Conservation (phyloP, 768 basidiomycete genomes). For the Rhizopogon vinicolor region DNA sequence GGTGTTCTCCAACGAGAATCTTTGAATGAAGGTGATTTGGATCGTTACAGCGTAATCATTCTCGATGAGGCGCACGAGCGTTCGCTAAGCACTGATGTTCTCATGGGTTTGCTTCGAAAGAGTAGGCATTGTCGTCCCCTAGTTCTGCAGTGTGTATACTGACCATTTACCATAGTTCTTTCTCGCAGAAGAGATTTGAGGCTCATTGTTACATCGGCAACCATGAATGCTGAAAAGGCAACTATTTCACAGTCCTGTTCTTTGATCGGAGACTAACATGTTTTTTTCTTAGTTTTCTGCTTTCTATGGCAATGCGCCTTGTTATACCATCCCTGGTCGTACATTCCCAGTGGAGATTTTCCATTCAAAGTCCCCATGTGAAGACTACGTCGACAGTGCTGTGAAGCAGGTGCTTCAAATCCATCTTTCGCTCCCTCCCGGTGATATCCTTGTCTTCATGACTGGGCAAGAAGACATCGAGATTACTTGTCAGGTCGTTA, state of each 20-base stretch:
- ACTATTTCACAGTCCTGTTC: slow-evolving; percentile 2
- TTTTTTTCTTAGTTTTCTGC: slow-evolving; percentile 67
- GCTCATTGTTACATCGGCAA: slow-evolving; percentile 96
- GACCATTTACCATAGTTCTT: slow-evolving; percentile 46
- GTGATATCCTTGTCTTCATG: slow-evolving; percentile 98
- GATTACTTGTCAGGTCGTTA: slow-evolving; percentile 89
- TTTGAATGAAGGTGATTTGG: slow-evolving; percentile 96
- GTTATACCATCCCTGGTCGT: slow-evolving; percentile 89
- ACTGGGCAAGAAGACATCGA: slow-evolving; percentile 99
- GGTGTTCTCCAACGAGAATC: slow-evolving; percentile 98
- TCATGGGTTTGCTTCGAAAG: slow-evolving; percentile 95
- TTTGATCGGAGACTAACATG: not conserved
- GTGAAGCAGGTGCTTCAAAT: slow-evolving; percentile 99
- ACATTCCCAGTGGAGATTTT: slow-evolving; percentile 98
- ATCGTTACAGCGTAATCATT: slow-evolving; percentile 95
- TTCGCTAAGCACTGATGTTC: slow-evolving; percentile 93
- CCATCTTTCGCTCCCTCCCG: slow-evolving; percentile 86
- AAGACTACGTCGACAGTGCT: slow-evolving; percentile 97
- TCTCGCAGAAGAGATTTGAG: slow-evolving; percentile 90
- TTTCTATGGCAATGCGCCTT: slow-evolving; percentile 94
- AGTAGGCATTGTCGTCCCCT: slow-evolving; percentile 45
- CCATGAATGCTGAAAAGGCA: slow-evolving; percentile 99
- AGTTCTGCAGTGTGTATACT: not conserved
- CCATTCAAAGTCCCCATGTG: slow-evolving; percentile 96
- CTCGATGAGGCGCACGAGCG: slow-evolving; percentile 99